Base-by-base conservation (phyloP, 768 basidiomycete genomes). In the Hemileccinum impolitum region DNA sequence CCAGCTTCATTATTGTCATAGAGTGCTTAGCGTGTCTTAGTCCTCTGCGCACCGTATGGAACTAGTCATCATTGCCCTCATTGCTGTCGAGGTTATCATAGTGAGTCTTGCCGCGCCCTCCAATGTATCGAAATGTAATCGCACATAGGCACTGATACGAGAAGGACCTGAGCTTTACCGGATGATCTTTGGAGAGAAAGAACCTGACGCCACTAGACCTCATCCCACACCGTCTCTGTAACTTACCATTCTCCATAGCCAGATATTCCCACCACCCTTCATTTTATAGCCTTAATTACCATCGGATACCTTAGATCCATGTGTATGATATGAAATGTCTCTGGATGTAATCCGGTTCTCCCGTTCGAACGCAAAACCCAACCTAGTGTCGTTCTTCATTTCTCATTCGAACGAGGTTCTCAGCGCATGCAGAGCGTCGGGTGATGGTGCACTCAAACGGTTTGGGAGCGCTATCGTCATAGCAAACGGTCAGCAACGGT, bases 61-160 rank as follows among this genome's bases (percentile, higher is more conserved):
- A 69, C 74, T 95, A 5, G 88, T 97, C 53, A 97, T 97, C 64
- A 98, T 97, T 56, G 77, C 81, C 1, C 84, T 98, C 42, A 96
- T 97, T 60, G 90, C 94, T 0, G 91, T 96, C 11, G 93, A 95
- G 67, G 92, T 94, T n/a, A 75, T 92, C 58, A 87, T 96, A 43
- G 93, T 94, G 60, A 63, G 84, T 72, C 30, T 25, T 39, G 7
- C 17, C 15, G 31, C 1, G 4, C 4, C 37, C 19, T 17, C 34
- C 2, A 7, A 14, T 18, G 7, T 15, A 18, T 31, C 23, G 49
- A 39, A 48, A 28, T 41, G n/a, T 50, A 42, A 39, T 19, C 14
- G 28, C 13, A 43, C 45, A 19, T 45, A 89, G 85, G 85, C 84
- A 13, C 72, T 90, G 36, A 84, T 89, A 55, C 80, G 86, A 28